Conservation (phyloP, 2,329 filamentous ascomycete species). For the Fusarium chaquense region DNA sequence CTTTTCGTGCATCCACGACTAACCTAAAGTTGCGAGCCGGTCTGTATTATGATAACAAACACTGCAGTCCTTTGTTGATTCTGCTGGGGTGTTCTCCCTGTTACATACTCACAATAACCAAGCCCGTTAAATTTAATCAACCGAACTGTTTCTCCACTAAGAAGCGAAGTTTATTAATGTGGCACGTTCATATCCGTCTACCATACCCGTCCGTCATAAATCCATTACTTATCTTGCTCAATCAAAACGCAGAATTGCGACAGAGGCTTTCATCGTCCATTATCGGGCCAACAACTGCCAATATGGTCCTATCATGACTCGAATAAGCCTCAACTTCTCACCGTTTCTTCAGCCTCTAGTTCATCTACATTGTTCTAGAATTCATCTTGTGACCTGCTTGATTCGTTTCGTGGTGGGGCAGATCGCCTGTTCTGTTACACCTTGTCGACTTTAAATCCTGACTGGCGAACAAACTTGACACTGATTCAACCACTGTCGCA, state of each 20-base stretch:
- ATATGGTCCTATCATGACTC: not conserved
- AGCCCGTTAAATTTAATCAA: not conserved
- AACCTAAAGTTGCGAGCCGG: constrained; percentile 9
- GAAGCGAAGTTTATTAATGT: constrained; percentile 5
- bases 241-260: not conserved
- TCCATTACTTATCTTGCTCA: not conserved
- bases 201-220: too few species aligned
- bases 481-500: constrained; percentile 11
- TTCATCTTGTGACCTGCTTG: constrained; percentile 37
- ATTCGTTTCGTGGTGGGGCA: constrained; percentile 41
- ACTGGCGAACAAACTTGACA: constrained; percentile 30
- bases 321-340: constrained; percentile 16
- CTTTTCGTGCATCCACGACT: constrained; percentile 9
- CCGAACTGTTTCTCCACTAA: not conserved
- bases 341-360: constrained; percentile 28
- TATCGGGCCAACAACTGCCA: not conserved
- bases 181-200: not conserved
- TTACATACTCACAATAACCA: not conserved
- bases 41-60: not conserved
- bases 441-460: constrained; percentile 29
- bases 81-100: not conserved
- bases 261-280: too few species aligned
- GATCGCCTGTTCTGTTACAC: constrained; percentile 37
- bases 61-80: not conserved
- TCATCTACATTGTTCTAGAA: constrained; percentile 23